Evolutionary conservation across 352 stramenopile species (phyloP), one percentile per base, ranked within the genome.

Genomic region (Pythium monospermum): DNA sequence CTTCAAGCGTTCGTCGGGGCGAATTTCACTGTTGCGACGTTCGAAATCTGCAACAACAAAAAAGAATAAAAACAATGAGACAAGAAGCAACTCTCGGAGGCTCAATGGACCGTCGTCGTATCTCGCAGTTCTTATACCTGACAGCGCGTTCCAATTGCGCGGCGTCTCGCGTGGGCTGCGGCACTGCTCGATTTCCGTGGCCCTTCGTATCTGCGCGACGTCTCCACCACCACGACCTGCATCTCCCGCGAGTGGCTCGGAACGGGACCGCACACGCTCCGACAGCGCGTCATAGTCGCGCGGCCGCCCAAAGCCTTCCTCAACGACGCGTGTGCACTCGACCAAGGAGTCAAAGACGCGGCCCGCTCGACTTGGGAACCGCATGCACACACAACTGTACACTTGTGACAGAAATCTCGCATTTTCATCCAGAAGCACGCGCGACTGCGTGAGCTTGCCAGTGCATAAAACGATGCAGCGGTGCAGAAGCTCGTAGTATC

Each of bases 401-500:
- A 90, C 64, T 53, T 93, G 82, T 13, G 73, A 71, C 8, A 80
- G 72, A 42, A 93, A 88, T 28, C 85, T 71, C 11, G 76, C 71
- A 38, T 90, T 69, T 43, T 93, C 82, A 47, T 91, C 77, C 4
- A 80, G 59, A 31, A 91, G 64, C 39, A 85, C 78, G 35, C 73
- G 69, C 28, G 72, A 68, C 36, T 86, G 83, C 21, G 53, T 60
- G 28, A 91, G 76, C 57, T 94, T 91, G 40, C 49, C 53, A 1
- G 68, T 73, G 53, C 76, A 80, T 16, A 86, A 75, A 42, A 63
- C 68, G 31, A 91, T 42, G 22, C 76, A 82, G 22, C 78, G 70
- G 32, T 72, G 45, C 22, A 94, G 47, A 8, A 94, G 50, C 42
- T 69, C 55, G 47, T 83, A 65, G 42, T 84, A 91, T 15, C 83